phyloP scores from a whole-genome alignment of 2,329 filamentous ascomycete species.

The Fusarium sp. region DNA sequence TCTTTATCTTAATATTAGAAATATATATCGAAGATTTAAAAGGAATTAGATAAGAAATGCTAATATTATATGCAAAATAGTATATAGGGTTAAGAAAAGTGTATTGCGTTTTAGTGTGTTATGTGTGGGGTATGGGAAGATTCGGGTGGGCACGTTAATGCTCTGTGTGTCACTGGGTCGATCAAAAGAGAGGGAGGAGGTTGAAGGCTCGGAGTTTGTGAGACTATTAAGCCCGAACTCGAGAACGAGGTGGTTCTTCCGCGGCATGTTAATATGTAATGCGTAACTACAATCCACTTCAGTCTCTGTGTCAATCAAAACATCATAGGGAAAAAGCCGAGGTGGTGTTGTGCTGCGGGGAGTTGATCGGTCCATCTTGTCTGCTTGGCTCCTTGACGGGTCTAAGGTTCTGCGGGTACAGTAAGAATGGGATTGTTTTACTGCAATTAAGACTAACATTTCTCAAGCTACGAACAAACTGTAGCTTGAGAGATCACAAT shows the following conservation, averaged over 20 bases:
- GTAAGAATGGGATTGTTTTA: neutral
- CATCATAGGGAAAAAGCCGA: neutral
- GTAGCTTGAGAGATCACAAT: neutral
- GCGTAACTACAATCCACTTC: neutral
- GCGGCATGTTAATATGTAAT: neutral
- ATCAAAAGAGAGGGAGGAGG: constrained; percentile 5
- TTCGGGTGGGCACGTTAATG: too few relatives aligned
- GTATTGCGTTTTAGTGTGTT: too few relatives aligned
- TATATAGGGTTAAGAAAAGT: too few relatives aligned
- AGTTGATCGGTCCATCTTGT: constrained; percentile 22
- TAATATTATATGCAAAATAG: too few relatives aligned
- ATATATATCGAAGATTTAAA: too few relatives aligned
- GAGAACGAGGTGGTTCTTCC: constrained; percentile 3
- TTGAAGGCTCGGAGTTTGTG: constrained; percentile 37
- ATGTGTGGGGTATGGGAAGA: too few relatives aligned
- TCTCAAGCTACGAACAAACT: too few relatives aligned
- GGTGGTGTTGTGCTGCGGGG: constrained; percentile 11
- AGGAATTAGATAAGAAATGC: too few relatives aligned
- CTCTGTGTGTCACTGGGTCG: constrained; percentile 3
- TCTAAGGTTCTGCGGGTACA: neutral
- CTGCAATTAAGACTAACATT: neutral
- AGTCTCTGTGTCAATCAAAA: constrained; percentile 6
- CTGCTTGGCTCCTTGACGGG: neutral
- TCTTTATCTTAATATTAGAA: too few relatives aligned
- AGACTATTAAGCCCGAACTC: constrained; percentile 34